Conservation (phyloP, 2,329 filamentous ascomycete species). For the Fusarium concolor region DNA sequence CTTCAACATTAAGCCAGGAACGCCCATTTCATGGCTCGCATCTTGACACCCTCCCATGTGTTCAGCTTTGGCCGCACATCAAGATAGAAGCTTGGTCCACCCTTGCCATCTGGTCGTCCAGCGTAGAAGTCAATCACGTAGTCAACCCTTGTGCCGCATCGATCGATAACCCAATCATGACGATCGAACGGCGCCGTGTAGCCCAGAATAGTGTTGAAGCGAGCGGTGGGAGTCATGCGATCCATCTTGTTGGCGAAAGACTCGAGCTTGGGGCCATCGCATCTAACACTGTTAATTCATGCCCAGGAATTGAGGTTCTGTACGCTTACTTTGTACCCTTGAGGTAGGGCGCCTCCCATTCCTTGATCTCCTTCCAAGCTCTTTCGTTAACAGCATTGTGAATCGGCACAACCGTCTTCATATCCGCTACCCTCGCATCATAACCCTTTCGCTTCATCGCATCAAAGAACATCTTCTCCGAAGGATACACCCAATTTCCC, state of each 20-base stretch:
- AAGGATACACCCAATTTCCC: slow-evolving; percentile 98
- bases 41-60: slow-evolving; percentile 74
- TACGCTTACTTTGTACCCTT: slow-evolving; percentile 66
- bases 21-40: slow-evolving; percentile 65
- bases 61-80: slow-evolving; percentile 77
- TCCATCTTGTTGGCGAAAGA: slow-evolving; percentile 81
- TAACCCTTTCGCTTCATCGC: slow-evolving; percentile 94
- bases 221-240: slow-evolving; percentile 82
- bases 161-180: slow-evolving; percentile 96
- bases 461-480: slow-evolving; percentile 97
- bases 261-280: slow-evolving; percentile 83
- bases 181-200: slow-evolving; percentile 93
- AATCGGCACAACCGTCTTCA: slow-evolving; percentile 93
- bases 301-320: accelerated
- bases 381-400: slow-evolving; percentile 99
- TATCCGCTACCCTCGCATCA: slow-evolving; percentile 76
- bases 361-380: slow-evolving; percentile 91
- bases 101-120: slow-evolving; percentile 63
- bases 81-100: slow-evolving; percentile 70
- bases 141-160: slow-evolving; percentile 86
- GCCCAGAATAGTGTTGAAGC: slow-evolving; percentile 85
- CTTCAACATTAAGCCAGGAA: slow-evolving; percentile 57
- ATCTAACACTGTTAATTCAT: slow-evolving; percentile 47
- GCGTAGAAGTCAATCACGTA: slow-evolving; percentile 99
- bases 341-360: slow-evolving; percentile 82